phyloP scores from a whole-genome alignment of 75 land plant genomes.

The Cryptomeria japonica region DNA sequence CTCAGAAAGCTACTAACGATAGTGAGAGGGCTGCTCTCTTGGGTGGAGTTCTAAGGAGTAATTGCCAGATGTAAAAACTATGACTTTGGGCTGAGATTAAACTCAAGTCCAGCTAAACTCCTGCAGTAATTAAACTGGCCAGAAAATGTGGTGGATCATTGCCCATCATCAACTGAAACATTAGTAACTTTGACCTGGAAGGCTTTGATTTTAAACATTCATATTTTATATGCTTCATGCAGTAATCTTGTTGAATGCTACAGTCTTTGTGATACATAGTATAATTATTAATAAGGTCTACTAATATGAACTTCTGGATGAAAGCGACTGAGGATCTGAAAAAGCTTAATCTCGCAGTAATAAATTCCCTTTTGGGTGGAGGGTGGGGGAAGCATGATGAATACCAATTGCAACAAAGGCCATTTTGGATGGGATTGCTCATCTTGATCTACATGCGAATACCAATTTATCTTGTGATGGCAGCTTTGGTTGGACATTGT shows the following conservation, averaged over 20 bases:
- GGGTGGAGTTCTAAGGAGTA: neutral
- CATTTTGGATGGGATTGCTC: neutral
- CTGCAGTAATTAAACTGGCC: neutral
- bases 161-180: neutral
- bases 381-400: no score
- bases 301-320: neutral
- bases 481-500: no score
- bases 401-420: neutral
- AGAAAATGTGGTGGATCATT: neutral
- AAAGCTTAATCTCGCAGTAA: neutral
- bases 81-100: no score
- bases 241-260: neutral
- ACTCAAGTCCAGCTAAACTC: neutral
- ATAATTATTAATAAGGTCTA: no score
- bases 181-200: neutral
- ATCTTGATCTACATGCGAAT: neutral
- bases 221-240: neutral
- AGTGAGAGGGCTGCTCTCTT: neutral
- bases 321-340: neutral
- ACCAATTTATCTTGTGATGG: no score
- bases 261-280: neutral
- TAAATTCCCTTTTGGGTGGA: neutral
- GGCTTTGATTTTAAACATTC: neutral
- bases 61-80: no score
- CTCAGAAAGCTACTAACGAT: neutral